Base-by-base conservation (phyloP, 2,329 filamentous ascomycete species). In the Dissoconium aciculare region DNA sequence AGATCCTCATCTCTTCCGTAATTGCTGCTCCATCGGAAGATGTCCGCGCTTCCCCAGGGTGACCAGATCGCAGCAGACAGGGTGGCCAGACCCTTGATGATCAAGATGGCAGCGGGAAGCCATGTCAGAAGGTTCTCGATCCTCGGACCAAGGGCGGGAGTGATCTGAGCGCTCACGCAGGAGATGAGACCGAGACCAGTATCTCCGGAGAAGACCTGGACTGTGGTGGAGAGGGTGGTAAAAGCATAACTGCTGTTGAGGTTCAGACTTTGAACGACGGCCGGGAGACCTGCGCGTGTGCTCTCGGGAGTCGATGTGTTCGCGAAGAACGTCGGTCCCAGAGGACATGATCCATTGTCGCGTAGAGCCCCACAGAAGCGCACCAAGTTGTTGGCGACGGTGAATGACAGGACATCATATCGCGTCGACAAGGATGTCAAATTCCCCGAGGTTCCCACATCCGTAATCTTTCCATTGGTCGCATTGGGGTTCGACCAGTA, bases 1-100 rank as follows among this genome's bases (percentile, higher is more conserved):
- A 94, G 63, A 57, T 98, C 89, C 38, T 82, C 80, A 46, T 98
- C 89, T 44, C 87, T 74, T 19, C 89, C 89, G 52, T 92, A 95
- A 52, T 98, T 98, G 50, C 83, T 91, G n/a, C 83, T 84, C 84
- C 87, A 98, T 43, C 81, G 76, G 53, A 95, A 95, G 12, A 87
- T 67, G 51, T 98, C 80, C 5, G 73, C 73, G 2, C 83, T 81
- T 12, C 89, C 89, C 87, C 89, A 98, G 0, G 89, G 89, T 49
- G 85, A 94, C 51, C 74, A 87, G 21, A 91, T 81, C 29, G 74
- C 80, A 3, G 89, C 84, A 42, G 83, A 74, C 19, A 85, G 63
- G 5, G 87, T 93, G 10, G 85, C 83, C 35, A 84, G 56, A 2
- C 74, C 89, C 27, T 91, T 81, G 24, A 87, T 64, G 3, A 87